A percentile compares a stretch with the other conserved stretches of the same genome.
phyloP scores from a whole-genome alignment of 495 filamentous ascomycete species.

The Oidiodendron maius region DNA sequence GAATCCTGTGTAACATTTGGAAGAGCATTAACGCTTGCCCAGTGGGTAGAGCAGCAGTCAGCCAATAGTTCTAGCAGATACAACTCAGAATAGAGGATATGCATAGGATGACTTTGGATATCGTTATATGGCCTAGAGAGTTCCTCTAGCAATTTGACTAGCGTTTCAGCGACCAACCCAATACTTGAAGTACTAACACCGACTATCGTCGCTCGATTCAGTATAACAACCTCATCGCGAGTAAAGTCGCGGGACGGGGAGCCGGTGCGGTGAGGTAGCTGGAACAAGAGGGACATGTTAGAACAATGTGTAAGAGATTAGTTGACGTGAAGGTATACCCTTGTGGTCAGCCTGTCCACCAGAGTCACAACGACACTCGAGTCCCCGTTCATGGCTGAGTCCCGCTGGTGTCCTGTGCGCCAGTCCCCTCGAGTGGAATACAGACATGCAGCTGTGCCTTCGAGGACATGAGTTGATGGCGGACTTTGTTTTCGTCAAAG shows the following conservation, averaged over 20 bases:
- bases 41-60: slow-evolving; percentile 56
- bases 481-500: not conserved
- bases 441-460: slow-evolving; percentile 16
- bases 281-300: slow-evolving; percentile 10
- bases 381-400: slow-evolving; percentile 51
- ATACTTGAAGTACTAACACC: slow-evolving; percentile 46
- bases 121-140: slow-evolving; percentile 40
- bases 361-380: slow-evolving; percentile 56
- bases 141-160: slow-evolving; percentile 46
- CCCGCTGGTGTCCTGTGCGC: slow-evolving; percentile 2
- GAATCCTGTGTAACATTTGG: slow-evolving; percentile 8
- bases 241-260: slow-evolving; percentile 49
- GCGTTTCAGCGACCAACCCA: slow-evolving; percentile 46
- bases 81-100: slow-evolving; percentile 52
- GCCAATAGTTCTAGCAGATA: slow-evolving; percentile 55
- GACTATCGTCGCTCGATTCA: slow-evolving; percentile 54
- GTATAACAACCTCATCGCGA: slow-evolving; percentile 54
- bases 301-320: not conserved
- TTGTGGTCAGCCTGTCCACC: slow-evolving; percentile 56
- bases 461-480: slow-evolving; percentile 3
- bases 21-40: slow-evolving; percentile 34
- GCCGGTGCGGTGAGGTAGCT: slow-evolving; percentile 62
- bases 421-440: slow-evolving; percentile 12
- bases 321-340: slow-evolving; percentile 36
- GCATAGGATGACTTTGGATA: slow-evolving; percentile 39